Percentiles rank a stretch among this genome's conserved stretches.
These are phyloP conservation scores for Ceratobasidium sp. DNA, from an alignment of 1,284 basidiomycete genomes.

Conservation along the genomic window DNA sequence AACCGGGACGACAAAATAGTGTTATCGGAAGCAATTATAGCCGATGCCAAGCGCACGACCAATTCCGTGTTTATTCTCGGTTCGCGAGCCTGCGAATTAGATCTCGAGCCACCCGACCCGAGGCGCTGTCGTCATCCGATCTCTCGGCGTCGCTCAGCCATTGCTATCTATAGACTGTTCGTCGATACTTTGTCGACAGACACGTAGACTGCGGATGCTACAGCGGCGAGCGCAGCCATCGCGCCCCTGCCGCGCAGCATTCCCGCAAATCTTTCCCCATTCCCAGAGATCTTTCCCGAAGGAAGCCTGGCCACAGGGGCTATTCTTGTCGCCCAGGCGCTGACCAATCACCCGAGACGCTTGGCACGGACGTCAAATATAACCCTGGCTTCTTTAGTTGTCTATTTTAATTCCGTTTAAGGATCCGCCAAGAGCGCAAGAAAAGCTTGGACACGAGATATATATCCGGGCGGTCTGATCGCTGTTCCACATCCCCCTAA, in stretches of 20 bases:
- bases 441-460: conserved; percentile 17
- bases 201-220: no score
- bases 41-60: background rate
- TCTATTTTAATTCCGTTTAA: conserved; percentile 8
- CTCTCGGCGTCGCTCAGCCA: background rate
- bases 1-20: background rate
- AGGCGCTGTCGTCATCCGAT: background rate
- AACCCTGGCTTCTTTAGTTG: background rate
- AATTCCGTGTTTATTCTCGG: conserved; percentile 14
- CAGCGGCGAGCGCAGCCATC: no score
- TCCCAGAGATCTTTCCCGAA: no score
- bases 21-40: background rate
- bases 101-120: background rate
- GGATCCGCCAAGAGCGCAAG: conserved; percentile 28
- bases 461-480: background rate
- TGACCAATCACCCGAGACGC: background rate
- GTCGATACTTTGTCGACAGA: no score
- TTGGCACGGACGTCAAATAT: conserved; percentile 24
- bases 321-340: conserved; percentile 9
- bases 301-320: no score
- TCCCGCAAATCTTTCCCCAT: no score
- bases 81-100: background rate
- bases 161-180: conserved; percentile 10
- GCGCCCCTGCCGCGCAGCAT: no score
- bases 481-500: no score